Evolutionary conservation across 108 stramenopile genomes (phyloP), one percentile per base, ranked within the genome.

Genomic region (Hondaea fermentalgiana): DNA sequence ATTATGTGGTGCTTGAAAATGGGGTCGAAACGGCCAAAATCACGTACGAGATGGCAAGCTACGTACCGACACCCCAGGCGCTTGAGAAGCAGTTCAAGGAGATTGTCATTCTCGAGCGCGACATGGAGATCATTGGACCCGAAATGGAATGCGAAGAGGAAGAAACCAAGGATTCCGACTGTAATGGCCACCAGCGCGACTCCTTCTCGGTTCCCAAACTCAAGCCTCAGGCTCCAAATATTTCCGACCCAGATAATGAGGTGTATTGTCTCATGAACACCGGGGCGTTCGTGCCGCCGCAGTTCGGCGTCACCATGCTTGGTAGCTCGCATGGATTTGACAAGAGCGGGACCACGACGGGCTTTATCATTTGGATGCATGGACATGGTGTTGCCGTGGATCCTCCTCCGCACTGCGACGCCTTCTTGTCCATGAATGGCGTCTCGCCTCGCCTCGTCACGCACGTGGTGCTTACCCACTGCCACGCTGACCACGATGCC

Each of bases 401-500:
- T 43, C 89, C 89, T 21, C 89, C 89, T 58, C 89, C 89, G 12
- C 76, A 83, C 3, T 83, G 76, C 23, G 76, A 83, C 76, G 76
- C 76, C 8, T 83, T 45, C 49, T 23, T 83, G 45, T 53, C 51
- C 12, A 83, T 83, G 76, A 83, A 83, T 45, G 59, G 87, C 10
- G 76, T 83, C 23, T 88, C 87, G 28, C 51, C 51, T n/a, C 51
- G 89, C 14, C 43, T 90, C 19, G 90, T 92, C 60, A 76, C 71
- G 8, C 88, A 72, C 5, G 87, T 98, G 58, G 96, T 98, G 53
- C 45, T 98, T 10, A 98, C 97, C 8, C 97, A 98, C 90, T 96
- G 96, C 71, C 97, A 97, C 91, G 96, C 97, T 16, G 97, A 98
- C 90, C 97, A 98, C 87, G 97, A 98, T 90, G 97, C 97, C 44